phyloP scores from a whole-genome alignment of 495 filamentous ascomycete species.

The Tuber umbilicatum region DNA sequence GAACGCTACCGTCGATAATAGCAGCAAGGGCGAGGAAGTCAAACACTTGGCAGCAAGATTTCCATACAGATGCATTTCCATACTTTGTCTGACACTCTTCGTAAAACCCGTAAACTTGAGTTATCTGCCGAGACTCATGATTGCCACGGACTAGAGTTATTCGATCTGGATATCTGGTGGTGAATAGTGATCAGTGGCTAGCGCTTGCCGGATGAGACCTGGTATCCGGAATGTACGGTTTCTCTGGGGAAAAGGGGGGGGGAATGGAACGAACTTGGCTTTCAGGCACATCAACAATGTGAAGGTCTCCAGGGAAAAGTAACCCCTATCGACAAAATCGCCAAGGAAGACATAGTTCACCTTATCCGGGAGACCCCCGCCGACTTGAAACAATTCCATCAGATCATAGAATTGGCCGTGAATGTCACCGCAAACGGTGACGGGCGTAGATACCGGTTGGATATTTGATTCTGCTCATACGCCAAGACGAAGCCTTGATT shows the following conservation, averaged over 20 bases:
- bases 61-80: conserved; percentile 97
- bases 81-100: conserved; percentile 98
- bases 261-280: conserved; percentile 66
- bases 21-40: conserved; percentile 95
- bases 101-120: conserved; percentile 98
- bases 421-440: conserved; percentile 96
- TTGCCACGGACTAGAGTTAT: conserved; percentile 96
- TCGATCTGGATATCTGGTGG: conserved; percentile 77
- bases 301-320: conserved; percentile 95
- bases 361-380: conserved; percentile 87
- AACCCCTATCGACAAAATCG: conserved; percentile 95
- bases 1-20: conserved; percentile 91
- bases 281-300: conserved; percentile 93
- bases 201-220: conserved; percentile 5
- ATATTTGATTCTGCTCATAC: conserved; percentile 78
- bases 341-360: conserved; percentile 89
- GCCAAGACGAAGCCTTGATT: conserved; percentile 14
- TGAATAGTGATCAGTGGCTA: conserved; percentile 8
- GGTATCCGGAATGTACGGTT: conserved; percentile 11
- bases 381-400: conserved; percentile 90
- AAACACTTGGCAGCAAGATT: conserved; percentile 97
- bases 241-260: neutral
- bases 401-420: conserved; percentile 99
- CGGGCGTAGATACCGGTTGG: conserved; percentile 90
- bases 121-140: conserved; percentile 96